Evolutionary conservation across 768 basidiomycete genomes (phyloP).

Genomic region (Hirschioporus abietinus): DNA sequence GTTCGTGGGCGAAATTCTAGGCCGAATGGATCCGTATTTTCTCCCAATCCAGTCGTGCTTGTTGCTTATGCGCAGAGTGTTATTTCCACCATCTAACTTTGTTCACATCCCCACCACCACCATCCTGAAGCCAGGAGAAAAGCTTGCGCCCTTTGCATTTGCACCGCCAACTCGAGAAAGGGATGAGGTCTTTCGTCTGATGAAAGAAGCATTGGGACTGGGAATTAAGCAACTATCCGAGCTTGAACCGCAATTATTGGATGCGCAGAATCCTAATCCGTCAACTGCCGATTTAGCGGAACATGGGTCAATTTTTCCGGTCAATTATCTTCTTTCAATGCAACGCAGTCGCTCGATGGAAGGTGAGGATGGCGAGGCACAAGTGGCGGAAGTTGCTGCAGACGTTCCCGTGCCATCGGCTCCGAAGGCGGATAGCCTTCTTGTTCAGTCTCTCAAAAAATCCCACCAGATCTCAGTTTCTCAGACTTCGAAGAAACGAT

Average conservation of each 20-base stretch:
- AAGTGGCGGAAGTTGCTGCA: too few relatives aligned
- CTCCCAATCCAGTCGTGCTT: neutral
- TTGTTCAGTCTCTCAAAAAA: too few relatives aligned
- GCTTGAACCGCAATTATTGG: neutral
- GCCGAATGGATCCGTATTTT: neutral
- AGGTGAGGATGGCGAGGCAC: too few relatives aligned
- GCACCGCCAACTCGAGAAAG: neutral
- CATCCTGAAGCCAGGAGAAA: neutral
- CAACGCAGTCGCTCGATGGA: neutral
- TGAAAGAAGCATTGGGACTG: neutral
- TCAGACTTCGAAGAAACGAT: too few relatives aligned
- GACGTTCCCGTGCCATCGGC: too few relatives aligned
- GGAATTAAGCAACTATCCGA: neutral
- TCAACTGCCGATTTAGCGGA: neutral
- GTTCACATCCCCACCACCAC: too few relatives aligned
- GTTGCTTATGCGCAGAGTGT: neutral
- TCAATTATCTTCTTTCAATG: neutral
- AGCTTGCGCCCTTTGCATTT: too few relatives aligned
- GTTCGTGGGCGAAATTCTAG: neutral
- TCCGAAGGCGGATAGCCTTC: too few relatives aligned
- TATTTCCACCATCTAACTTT: neutral
- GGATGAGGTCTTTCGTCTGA: neutral
- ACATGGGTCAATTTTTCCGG: neutral
- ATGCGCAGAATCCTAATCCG: neutral
- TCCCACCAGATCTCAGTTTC: too few relatives aligned